phyloP scores from a whole-genome alignment of 83 land plant genomes.

The Diphasiastrum complanatum region DNA sequence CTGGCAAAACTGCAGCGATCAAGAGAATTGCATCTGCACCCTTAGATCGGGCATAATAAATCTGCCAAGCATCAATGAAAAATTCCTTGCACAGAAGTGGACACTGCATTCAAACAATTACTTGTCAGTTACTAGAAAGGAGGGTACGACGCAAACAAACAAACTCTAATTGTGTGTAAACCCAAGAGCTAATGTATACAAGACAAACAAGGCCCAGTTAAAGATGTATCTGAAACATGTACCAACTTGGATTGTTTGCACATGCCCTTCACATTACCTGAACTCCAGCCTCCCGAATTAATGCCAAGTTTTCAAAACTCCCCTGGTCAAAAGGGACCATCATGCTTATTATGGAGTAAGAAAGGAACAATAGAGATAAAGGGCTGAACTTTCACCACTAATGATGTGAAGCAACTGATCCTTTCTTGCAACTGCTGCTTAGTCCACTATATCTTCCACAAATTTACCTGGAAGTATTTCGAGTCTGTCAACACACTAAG shows the following conservation, averaged over 20 bases:
- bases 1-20: conserved; percentile 42
- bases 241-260: too few species aligned
- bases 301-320: conserved; percentile 74
- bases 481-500: conserved; percentile 90
- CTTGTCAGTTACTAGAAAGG: too few species aligned
- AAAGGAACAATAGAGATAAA: neutral
- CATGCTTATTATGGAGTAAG: neutral
- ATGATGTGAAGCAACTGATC: too few species aligned
- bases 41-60: conserved; percentile 39
- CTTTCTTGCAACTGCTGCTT: too few species aligned
- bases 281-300: conserved; percentile 72
- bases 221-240: too few species aligned
- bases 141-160: too few species aligned
- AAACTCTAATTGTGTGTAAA: too few species aligned
- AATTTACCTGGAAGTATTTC: conserved; percentile 71
- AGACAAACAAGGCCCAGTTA: too few species aligned
- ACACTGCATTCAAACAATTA: conserved; percentile 30
- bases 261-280: conserved; percentile 40
- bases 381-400: neutral
- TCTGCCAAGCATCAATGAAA: conserved; percentile 46
- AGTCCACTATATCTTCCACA: too few species aligned
- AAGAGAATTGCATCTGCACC: conserved; percentile 50
- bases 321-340: conserved; percentile 43
- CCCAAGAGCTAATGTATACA: too few species aligned
- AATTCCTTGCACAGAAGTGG: conserved; percentile 49